Base-by-base conservation (phyloP, 1,139 yeast genomes). In the Hanseniaspora uvarum region DNA sequence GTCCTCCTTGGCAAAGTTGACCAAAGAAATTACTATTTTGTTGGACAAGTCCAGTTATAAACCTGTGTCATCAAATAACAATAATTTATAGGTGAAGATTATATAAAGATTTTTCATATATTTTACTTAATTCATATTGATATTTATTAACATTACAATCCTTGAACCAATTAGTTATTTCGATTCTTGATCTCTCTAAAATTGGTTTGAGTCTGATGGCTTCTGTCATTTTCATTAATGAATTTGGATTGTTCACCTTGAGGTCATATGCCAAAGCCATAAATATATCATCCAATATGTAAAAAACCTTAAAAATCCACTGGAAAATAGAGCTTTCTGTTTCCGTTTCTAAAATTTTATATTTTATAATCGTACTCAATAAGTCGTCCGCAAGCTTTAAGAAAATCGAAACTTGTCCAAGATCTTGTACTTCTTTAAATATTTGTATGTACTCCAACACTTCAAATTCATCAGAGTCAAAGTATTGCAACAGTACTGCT, bases 11-110 rank as follows among this genome's bases (percentile, higher is more conserved):
- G 88, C 96, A 0, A 81, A 87, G 58, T 84, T 89, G 4, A 86
- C 96, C 2, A 89, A 89, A 63, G 97, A 89, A 62, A 86, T 89
- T 12, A 88, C 96, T 0, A 80, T 86, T 14, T 73, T 86, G 60
- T 69, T 88, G 47, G 96, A 88, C 63, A 72, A 74, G 49, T 77
- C 82, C 53, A 71, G 80, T 6, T 77, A 78, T 64, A 74, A 75
- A 55, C 68, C 62, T 43, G 70, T 62, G 56, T 7, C 56, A 10
- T 19, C 43, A 21, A 37, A 11, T 19, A 30, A n/a, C 21, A 26
- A 24, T 31, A 33, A 31, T 12, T 38, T 44, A 53, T 26, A 53
- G 60, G 21, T 44, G 36, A 10, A 44, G 24, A 51, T 64, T 59
- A 45, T 67, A 69, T 34, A 68, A 55, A 30, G 67, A 59, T 39